Evolutionary conservation across 1,284 basidiomycete genomes (phyloP), one percentile per base, ranked within the genome.

Genomic region (Peniophora sp.): DNA sequence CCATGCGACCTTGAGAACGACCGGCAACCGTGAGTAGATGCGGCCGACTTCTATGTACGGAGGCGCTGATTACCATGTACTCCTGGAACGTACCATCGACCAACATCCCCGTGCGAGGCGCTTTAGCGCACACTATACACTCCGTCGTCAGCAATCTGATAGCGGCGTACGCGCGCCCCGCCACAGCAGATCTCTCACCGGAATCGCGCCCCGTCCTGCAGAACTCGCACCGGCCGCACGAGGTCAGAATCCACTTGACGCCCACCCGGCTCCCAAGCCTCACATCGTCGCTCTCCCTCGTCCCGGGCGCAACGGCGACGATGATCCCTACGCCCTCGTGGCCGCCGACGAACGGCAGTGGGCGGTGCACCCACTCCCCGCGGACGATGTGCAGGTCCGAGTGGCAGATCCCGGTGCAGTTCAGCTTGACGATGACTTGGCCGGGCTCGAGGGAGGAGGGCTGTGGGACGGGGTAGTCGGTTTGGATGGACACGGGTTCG

Each of bases 241-340:
- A 72, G 54, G 76, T 73, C 10, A 79, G 84, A 52, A 85, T 68
- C 80, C 82, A 85, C 60, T 91, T 91, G 63, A 91, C 68, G 2
- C 88, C 87, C 46, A 91, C 88, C 22, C 79, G 68, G 58, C 87
- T 81, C 17, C 83, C 81, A 37, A 87, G 51, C 47, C 73, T 72
- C 37, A 79, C 71, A 9, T 68, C 56, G n/a, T 71, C 73, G 18
- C 15, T 22, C 20, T 69, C 59, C 32, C 63, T 59, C 17, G 74
- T 76, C 52, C 77, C 69, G 32, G 76, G 71, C 11, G 78, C 86
- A 57, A 91, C 81, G 10, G 84, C 85, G 6, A 89, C 83, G 44
- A 90, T 70, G 36, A 67, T 59, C 3, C 76, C 77, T 8, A 76
- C 67, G 8, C 79, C 85, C 61, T 87, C 85, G 60, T 88, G 86